phyloP scores from a whole-genome alignment of 768 basidiomycete species.

The Chalciporus pseudorubinellus region DNA sequence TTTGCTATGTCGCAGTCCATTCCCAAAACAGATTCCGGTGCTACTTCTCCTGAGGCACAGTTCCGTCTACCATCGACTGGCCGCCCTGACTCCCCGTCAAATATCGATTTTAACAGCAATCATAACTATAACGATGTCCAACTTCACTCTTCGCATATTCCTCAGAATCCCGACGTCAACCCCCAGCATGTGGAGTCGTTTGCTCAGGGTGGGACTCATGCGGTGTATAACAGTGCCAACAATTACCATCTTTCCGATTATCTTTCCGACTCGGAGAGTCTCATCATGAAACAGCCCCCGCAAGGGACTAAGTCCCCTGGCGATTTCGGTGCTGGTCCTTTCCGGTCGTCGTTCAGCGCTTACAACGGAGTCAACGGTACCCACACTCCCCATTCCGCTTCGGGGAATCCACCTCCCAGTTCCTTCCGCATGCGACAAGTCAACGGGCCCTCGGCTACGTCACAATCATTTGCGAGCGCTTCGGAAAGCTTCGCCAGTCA shows the following conservation, averaged over 20 bases:
- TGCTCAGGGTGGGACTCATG: slow-evolving; percentile 32
- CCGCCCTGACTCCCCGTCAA: slow-evolving; percentile 51
- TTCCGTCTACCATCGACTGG: slow-evolving; percentile 50
- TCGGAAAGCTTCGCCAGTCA: slow-evolving; percentile 28
- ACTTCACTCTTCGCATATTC: slow-evolving; percentile 26
- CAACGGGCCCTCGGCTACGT: slow-evolving; percentile 24
- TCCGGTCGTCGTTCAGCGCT: slow-evolving; percentile 36
- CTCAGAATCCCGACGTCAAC: slow-evolving; percentile 30
- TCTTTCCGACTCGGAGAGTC: slow-evolving; percentile 32
- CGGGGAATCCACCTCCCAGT: slow-evolving; percentile 32
- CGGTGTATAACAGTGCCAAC: slow-evolving; percentile 43
- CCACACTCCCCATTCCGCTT: slow-evolving; percentile 21
- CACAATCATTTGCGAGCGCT: slow-evolving; percentile 25
- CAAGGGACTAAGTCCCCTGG: slow-evolving; percentile 29
- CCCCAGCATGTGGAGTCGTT: slow-evolving; percentile 36
- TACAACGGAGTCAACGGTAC: slow-evolving; percentile 28
- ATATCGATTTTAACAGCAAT: slow-evolving; percentile 36
- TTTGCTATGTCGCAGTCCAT: slow-evolving; percentile 47
- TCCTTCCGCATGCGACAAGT: slow-evolving; percentile 38
- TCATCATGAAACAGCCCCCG: slow-evolving; percentile 32
- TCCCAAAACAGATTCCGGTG: slow-evolving; percentile 52
- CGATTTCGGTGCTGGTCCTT: slow-evolving; percentile 36
- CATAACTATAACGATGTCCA: slow-evolving; percentile 37
- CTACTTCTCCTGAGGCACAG: slow-evolving; percentile 50
- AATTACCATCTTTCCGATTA: slow-evolving; percentile 35